Evolutionary conservation across 108 stramenopile species (phyloP), one percentile per base, ranked within the genome.

Genomic region (Cylindrotheca fusiformis): DNA sequence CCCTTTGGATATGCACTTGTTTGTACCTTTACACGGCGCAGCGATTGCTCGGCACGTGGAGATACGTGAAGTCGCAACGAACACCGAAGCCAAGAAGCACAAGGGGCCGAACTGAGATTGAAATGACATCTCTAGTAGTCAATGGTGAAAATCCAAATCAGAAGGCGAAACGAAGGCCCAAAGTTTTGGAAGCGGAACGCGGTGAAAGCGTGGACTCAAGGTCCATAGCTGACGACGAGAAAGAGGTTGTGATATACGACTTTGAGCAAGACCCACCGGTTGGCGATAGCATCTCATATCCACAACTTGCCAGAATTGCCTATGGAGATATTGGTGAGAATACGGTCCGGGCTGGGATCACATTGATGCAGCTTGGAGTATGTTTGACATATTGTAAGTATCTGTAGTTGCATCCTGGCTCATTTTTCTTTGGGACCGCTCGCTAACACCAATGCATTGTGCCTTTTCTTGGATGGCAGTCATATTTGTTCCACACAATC

Each of bases 401-500:
- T 41, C 14, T 41, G 36, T 41, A 41, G 6, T 41, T 41, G 36
- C n/a, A n/a, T n/a, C n/a, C n/a, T n/a, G n/a, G n/a, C n/a, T n/a
- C n/a, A n/a, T n/a, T n/a, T n/a, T 41, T 41, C 36, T 41, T 14
- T 41, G 36, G 6, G 36, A 10, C 36, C 14, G 10, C 6, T 14
- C 36, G 14, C 14, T 41, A 6, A 41, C 14, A 41, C 36, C 6
- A 10, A 14, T 14, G 10, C 14, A 41, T 41, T 14, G 14, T 41
- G 36, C 36, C 14, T 14, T 41, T 41, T 10, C 36, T 14, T 41
- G 6, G 6, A 10, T 41, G 10, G 14, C 14, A 41, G 36, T 77
- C 26, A 80, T 83, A 46, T 79, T 83, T 59, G 76, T 83, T 0
- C 75, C 82, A 31, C 69, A 74, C 32, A 83, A 83, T 52, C 55